phyloP scores from a whole-genome alignment of 805 yeast species.

The Yarrowia osloensis region DNA sequence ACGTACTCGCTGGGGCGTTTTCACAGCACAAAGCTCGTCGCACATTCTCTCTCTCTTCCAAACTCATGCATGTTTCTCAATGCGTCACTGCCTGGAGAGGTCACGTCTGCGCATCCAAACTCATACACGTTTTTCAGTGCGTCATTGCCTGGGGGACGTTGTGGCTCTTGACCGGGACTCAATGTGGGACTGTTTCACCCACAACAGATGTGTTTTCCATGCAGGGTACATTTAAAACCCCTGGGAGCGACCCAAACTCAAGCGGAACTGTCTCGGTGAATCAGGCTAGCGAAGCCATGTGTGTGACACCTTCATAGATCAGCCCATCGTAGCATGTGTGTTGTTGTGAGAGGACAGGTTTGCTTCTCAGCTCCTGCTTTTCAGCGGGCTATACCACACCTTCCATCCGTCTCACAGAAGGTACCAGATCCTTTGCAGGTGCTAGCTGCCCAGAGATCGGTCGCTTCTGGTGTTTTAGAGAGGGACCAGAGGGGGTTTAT shows the following conservation, averaged over 20 bases:
- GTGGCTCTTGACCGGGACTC: conserved; percentile 2
- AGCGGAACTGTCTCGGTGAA: conserved; percentile 11
- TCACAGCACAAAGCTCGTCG: conserved; percentile 3
- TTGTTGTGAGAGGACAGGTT: not conserved
- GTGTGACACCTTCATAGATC: conserved; percentile 1
- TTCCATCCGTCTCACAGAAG: not conserved
- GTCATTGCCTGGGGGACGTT: not conserved
- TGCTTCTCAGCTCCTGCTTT: conserved; percentile 19
- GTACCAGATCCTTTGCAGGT: not conserved
- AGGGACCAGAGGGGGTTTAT: conserved; percentile 5
- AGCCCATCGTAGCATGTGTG: conserved; percentile 15
- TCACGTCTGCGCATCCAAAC: not conserved
- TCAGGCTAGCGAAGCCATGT: not conserved
- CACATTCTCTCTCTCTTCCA: not conserved
- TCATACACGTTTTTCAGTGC: not conserved
- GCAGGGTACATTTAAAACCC: conserved; percentile 24
- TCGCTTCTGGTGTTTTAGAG: conserved; percentile 16
- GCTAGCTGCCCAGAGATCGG: conserved; percentile 1
- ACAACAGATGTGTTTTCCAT: conserved; percentile 7
- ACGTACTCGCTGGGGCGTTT: conserved; percentile 18
- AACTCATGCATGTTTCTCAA: conserved; percentile 2
- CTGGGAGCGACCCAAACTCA: conserved; percentile 25
- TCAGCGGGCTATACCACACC: conserved; percentile 13
- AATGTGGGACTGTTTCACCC: not conserved
- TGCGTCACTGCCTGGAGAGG: not conserved